Base-by-base conservation (phyloP, 768 basidiomycete species). In the Leccinum arenicola region DNA sequence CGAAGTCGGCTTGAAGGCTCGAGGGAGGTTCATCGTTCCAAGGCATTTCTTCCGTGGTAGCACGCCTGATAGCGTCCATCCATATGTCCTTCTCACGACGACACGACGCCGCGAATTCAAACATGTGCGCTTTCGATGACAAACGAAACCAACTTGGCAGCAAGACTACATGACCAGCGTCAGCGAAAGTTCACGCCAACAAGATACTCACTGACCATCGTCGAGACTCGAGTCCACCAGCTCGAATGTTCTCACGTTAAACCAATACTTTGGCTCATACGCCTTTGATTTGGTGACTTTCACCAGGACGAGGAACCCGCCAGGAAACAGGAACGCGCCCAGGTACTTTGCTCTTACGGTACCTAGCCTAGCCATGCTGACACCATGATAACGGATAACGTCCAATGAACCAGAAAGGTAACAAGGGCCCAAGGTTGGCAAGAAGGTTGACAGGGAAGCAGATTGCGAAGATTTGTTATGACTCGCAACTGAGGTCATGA, bases 261-360 rank as follows among this genome's bases (percentile, higher is more conserved):
- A 88, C 90, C 94, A 98, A 70, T 96, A 89, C 60, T 81, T 84
- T 17, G 93, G 86, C 66, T 95, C 93, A 68, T 97, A 99, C 35
- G 78, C 78, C 70, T 81, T 91, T 58, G 83, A 80, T 75, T 92
- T 94, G 64, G 82, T 77, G 43, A 95, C 88, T 75, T 96, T 98
- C 63, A 86, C 92, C 49, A 99, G 76, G 21, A 97, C 80, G 40
- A 98, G 73, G 70, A 93, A 98, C 11, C 91, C 93, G 11, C 89
- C 87, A 36, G 81, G 75, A 66, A 95, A 99, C 48, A 99, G 76
- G 73, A 99, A 96, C 17, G 89, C 90, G 31, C 91, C 95, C 25
- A 93, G 80, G 71, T 97, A 98, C 73, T 91, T 93, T 60, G 89
- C 88, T 70, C 82, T 85, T 65, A 89, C 79, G 33, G 81, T 84